Base-by-base conservation (phyloP, 768 basidiomycete species). In the Jaapia argillacea region DNA sequence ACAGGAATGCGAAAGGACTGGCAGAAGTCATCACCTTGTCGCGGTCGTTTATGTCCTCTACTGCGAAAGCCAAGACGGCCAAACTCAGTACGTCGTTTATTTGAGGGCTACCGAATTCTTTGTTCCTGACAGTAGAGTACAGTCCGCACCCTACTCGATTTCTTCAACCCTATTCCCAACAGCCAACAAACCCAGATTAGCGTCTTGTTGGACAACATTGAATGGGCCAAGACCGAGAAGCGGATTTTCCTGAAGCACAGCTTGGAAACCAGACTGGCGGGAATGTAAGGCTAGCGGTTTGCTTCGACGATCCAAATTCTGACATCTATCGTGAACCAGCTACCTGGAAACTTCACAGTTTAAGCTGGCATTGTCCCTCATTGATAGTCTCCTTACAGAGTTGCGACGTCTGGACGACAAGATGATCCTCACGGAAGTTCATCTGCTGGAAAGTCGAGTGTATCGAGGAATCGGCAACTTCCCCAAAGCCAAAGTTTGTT, bases 351-450 rank as follows among this genome's bases (percentile, higher is more conserved):
- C 79, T 0, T 68, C 74, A 21, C 77, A 85, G 52, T 87, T 78
- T 69, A 81, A 85, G 53, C 72, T 78, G 0, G 91, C 94, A 0
- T 71, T 97, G 12, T 54, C 74, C 0, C 73, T 90, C 40, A 92
- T 97, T 49, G 91, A 93, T 47, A 69, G 71, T 0, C 75, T 99
- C n/a, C 71, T 98, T 25, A 82, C 82, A 1, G 96, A 98, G 61
- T 75, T 99, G 16, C 91, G 87, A 63, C 77, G 82, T 21, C 68
- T 99, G 22, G 94, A 99, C 60, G 96, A 98, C 66, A 98, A 98
- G 70, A 85, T 94, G 77, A 87, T 98, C 48, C 72, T 99, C 24
- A 97, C 93, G 3, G 94, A 98, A 58, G 92, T 98, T 0, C 92
- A 94, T 54, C 73, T 99, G 6, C 74, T 98, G 28, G 94, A 99